phyloP scores from a whole-genome alignment of 306 rosid species.

The Psophocarpus tetragonolobus region DNA sequence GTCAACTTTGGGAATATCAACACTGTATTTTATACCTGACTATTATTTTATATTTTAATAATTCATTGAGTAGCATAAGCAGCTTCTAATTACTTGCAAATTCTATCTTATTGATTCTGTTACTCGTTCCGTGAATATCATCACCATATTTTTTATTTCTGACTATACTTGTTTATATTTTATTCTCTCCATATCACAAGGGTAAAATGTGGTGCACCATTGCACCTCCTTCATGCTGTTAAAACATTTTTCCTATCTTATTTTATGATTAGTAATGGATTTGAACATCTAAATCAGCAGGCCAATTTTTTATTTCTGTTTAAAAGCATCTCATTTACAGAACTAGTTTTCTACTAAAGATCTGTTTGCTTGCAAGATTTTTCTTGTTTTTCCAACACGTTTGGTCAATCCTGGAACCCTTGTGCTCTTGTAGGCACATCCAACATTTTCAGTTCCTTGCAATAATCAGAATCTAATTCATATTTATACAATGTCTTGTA shows the following conservation, averaged over 20 bases:
- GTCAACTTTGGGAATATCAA: too few species aligned
- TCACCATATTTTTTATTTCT: neutral
- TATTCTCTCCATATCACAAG: neutral
- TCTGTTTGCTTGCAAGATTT: neutral
- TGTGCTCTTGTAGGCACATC: neutral
- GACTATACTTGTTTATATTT: neutral
- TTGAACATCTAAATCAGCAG: neutral
- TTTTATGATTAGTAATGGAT: neutral
- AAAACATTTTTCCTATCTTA: neutral
- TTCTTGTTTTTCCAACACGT: neutral
- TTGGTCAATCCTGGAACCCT: conserved; percentile 5
- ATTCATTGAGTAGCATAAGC: too few species aligned
- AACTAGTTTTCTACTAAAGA: conserved; percentile 15
- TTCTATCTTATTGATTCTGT: too few species aligned
- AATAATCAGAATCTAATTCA: conserved; percentile 1
- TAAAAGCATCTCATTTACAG: neutral
- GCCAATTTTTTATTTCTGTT: neutral
- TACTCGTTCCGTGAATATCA: too few species aligned
- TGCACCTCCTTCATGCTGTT: neutral
- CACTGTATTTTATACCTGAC: too few species aligned
- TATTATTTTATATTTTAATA: too few species aligned
- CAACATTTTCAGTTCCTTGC: neutral
- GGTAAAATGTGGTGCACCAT: neutral
- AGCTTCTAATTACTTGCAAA: too few species aligned
- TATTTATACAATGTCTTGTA: conserved; percentile 34